Evolutionary conservation across 768 basidiomycete species (phyloP).

Genomic region (Brasilioporus rufonigricans): DNA sequence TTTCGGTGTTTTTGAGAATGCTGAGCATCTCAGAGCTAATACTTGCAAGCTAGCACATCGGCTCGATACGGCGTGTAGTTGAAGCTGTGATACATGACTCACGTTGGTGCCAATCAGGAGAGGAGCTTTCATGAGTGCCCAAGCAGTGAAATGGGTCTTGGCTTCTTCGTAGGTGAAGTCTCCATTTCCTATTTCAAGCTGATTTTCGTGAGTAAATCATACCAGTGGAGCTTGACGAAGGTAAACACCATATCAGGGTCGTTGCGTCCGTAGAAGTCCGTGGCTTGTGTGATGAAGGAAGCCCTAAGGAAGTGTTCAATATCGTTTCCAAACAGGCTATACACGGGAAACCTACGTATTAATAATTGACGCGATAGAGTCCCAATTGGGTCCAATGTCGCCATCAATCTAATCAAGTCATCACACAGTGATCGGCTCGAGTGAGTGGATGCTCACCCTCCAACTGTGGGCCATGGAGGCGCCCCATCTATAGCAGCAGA

Average conservation of each 20-base stretch:
- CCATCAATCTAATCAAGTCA: conserved; percentile 10
- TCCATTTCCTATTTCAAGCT: conserved; percentile 67
- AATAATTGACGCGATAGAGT: conserved; percentile 50
- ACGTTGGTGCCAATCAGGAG: conserved; percentile 62
- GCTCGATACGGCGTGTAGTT: neutral
- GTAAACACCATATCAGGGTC: conserved; percentile 59
- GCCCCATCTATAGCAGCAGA: conserved; percentile 31
- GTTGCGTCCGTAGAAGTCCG: conserved; percentile 62
- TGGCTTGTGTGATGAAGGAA: conserved; percentile 60
- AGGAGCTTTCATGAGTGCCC: conserved; percentile 68
- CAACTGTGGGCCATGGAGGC: conserved; percentile 38
- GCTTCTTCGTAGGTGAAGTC: conserved; percentile 59
- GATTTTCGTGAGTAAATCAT: conserved; percentile 1
- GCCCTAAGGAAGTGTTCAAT: conserved; percentile 38
- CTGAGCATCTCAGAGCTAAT: conserved; percentile 48
- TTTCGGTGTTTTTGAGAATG: conserved; percentile 60
- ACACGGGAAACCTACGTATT: conserved; percentile 39
- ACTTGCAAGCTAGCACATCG: conserved; percentile 41
- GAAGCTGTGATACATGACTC: conserved; percentile 15
- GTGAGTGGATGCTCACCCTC: conserved; percentile 35
- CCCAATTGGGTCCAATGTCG: conserved; percentile 43
- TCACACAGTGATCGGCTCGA: neutral
- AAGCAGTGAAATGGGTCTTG: conserved; percentile 68
- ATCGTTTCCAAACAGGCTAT: neutral
- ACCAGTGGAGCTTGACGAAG: neutral